phyloP scores from a whole-genome alignment of 1,284 basidiomycete species.

The Chondrostereum purpureum region DNA sequence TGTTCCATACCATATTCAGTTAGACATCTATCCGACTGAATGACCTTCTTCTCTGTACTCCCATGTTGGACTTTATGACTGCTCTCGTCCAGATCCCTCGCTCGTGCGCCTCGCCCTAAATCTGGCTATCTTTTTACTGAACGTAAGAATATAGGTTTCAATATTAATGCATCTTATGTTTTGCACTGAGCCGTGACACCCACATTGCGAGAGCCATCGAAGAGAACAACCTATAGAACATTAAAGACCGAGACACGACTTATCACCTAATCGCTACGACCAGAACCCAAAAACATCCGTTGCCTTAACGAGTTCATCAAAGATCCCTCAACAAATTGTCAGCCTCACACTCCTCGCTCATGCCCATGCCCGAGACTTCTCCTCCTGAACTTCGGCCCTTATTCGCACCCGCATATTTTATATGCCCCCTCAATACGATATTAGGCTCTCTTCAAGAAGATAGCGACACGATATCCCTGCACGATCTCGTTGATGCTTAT shows the following conservation, averaged over 20 bases:
- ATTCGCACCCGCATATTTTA: constrained; percentile 24
- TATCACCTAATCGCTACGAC: neutral
- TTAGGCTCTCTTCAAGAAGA: constrained; percentile 33
- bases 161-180: no score
- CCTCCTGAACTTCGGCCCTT: constrained; percentile 3
- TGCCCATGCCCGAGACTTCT: constrained; percentile 17
- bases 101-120: no score
- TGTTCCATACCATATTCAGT: no score
- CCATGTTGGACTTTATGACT: no score
- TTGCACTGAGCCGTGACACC: no score
- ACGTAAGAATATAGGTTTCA: no score
- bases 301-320: neutral
- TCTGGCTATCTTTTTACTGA: no score
- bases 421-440: constrained; percentile 40
- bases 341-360: constrained; percentile 7
- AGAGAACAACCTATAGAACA: neutral
- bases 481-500: constrained; percentile 56
- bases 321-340: neutral
- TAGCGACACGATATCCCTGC: constrained; percentile 27
- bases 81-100: no score
- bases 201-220: no score
- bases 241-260: neutral
- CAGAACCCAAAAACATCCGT: neutral
- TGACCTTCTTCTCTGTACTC: no score
- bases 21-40: no score